Conservation (phyloP, 2,329 filamentous ascomycete genomes). For the Xylariales sp. region DNA sequence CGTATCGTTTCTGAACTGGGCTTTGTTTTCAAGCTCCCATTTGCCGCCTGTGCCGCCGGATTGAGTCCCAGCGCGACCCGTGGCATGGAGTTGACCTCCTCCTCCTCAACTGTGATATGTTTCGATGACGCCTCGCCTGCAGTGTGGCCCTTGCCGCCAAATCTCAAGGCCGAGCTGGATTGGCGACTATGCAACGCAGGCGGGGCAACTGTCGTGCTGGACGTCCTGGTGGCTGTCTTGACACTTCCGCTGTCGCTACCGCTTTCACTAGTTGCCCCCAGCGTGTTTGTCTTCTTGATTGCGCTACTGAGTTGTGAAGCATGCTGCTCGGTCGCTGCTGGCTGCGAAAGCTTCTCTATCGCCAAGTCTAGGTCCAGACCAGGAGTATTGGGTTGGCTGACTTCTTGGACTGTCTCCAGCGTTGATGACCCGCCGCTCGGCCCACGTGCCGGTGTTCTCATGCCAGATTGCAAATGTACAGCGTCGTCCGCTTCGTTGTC, state of each 20-base stretch:
- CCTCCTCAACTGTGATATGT: constrained; percentile 97
- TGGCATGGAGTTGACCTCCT: constrained; percentile 87
- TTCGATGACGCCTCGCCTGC: constrained; percentile 67
- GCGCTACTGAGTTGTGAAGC: constrained; percentile 34
- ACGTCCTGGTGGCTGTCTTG: constrained; percentile 36
- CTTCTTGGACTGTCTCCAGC: constrained; percentile 88
- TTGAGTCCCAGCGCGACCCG: constrained; percentile 69
- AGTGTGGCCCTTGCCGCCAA: constrained; percentile 62
- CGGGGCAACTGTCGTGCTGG: constrained; percentile 38
- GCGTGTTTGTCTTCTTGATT: constrained; percentile 38
- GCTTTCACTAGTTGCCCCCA: constrained; percentile 49
- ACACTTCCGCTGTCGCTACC: constrained; percentile 63
- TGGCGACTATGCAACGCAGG: constrained; percentile 57
- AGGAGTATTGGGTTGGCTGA: constrained; percentile 72
- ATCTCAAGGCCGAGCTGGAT: constrained; percentile 62
- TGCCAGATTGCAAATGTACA: constrained; percentile 42
- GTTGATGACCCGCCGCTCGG: constrained; percentile 56
- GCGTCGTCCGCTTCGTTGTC: constrained; percentile 49
- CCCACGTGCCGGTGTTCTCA: constrained; percentile 57
- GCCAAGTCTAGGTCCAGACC: constrained; percentile 39
- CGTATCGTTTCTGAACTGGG: constrained; percentile 94
- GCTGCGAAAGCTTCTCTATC: constrained; percentile 48
- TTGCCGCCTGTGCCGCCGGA: constrained; percentile 58
- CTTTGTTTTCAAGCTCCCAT: constrained; percentile 76
- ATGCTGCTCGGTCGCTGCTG: constrained; percentile 35